phyloP scores from a whole-genome alignment of 306 rosid species.

The Arachis stenosperma region DNA sequence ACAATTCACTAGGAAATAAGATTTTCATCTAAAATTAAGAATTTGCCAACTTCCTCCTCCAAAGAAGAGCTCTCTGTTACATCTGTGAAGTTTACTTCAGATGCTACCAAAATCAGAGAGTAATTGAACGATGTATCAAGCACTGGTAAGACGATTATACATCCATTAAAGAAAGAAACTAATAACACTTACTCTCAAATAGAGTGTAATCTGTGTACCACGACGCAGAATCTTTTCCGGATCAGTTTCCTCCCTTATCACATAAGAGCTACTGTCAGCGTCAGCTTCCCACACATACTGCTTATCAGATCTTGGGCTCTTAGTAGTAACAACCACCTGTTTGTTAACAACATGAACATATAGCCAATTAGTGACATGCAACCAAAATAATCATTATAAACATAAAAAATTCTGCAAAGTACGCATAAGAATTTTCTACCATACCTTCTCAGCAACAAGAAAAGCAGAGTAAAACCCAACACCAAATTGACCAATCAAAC shows the following conservation, averaged over 20 bases:
- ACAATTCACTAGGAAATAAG: not conserved
- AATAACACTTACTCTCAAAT: slow-evolving; percentile 63
- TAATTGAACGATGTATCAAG: not conserved
- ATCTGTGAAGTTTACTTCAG: not conserved
- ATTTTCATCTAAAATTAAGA: not conserved
- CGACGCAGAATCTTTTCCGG: slow-evolving; percentile 77
- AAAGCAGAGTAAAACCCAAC: slow-evolving; percentile 98
- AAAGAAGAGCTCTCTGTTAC: not conserved
- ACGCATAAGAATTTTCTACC: slow-evolving; percentile 23
- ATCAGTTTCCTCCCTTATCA: slow-evolving; percentile 90
- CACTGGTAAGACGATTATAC: not conserved
- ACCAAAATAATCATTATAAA: not conserved
- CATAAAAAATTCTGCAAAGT: not conserved
- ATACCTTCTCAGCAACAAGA: slow-evolving; percentile 95
- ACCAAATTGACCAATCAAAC: slow-evolving; percentile 97
- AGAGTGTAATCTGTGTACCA: slow-evolving; percentile 92
- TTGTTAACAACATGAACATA: slow-evolving; percentile 36
- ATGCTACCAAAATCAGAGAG: not conserved
- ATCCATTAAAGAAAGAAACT: slow-evolving; percentile 24
- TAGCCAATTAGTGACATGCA: slow-evolving; percentile 39
- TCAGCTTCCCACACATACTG: slow-evolving; percentile 89
- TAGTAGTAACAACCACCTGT: slow-evolving; percentile 92
- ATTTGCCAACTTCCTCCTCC: not conserved
- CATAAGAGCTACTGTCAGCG: slow-evolving; percentile 90
- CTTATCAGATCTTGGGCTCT: slow-evolving; percentile 92